Conservation (phyloP, 2,329 filamentous ascomycete genomes). For the Tolypocladium guangdongense region DNA sequence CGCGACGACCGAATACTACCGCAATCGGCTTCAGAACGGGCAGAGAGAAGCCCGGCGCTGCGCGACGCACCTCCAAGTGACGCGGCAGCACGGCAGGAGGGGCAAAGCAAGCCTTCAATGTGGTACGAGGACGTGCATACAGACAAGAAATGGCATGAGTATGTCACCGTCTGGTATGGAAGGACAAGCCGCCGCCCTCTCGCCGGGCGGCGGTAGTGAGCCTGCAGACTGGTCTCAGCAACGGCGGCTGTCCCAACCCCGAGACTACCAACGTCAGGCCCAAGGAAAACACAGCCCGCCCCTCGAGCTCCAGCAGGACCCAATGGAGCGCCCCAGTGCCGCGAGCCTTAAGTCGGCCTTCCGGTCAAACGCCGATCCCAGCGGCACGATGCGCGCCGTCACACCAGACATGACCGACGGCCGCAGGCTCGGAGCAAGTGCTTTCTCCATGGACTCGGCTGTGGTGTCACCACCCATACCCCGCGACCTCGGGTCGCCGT, state of each 20-base stretch:
- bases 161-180: conserved; percentile 35
- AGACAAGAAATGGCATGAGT: conserved; percentile 33
- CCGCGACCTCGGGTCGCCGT: conserved; percentile 10
- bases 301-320: neutral
- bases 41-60: neutral
- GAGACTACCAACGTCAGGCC: conserved; percentile 8
- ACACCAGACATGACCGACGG: conserved; percentile 47
- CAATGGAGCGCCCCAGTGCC: conserved; percentile 19
- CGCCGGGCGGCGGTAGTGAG: conserved; percentile 25
- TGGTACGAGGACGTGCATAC: conserved; percentile 21
- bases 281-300: neutral
- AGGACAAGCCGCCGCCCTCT: conserved; percentile 19
- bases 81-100: neutral
- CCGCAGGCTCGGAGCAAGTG: conserved; percentile 14
- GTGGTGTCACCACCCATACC: conserved; percentile 7
- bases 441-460: conserved; percentile 9
- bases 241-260: conserved; percentile 19
- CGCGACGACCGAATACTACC: neutral
- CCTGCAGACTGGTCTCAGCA: conserved; percentile 21
- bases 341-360: conserved; percentile 23
- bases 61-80: neutral
- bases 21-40: neutral
- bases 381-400: conserved; percentile 49
- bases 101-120: conserved; percentile 14
- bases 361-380: conserved; percentile 16